These are phyloP conservation scores for Sarocladium brachiariae DNA, from an alignment of 2,329 filamentous ascomycete genomes.

Conservation along the genomic window DNA sequence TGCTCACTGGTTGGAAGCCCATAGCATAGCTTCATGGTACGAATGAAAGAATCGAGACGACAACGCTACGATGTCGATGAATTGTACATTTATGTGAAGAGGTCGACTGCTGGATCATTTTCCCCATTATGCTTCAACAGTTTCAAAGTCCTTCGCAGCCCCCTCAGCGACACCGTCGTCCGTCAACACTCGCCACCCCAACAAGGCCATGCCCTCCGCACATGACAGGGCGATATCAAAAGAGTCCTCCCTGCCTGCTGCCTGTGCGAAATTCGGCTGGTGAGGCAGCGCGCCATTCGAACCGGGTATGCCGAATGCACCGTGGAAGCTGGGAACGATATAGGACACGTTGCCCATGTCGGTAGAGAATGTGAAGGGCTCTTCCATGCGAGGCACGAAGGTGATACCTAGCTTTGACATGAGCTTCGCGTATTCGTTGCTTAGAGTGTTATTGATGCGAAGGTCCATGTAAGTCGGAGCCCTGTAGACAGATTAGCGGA, in stretches of 20 bases:
- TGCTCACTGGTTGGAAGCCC: too few species aligned
- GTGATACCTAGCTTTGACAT: slow-evolving; percentile 34
- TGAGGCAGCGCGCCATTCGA: slow-evolving; percentile 28
- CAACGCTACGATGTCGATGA: too few species aligned
- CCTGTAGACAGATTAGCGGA: slow-evolving; percentile 8
- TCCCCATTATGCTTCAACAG: neutral
- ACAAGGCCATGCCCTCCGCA: slow-evolving; percentile 36
- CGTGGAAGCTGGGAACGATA: slow-evolving; percentile 39
- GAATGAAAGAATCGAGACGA: neutral
- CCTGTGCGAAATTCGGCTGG: slow-evolving; percentile 35
- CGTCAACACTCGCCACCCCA: slow-evolving; percentile 25
- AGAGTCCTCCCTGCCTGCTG: slow-evolving; percentile 32
- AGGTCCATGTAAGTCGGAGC: slow-evolving; percentile 35
- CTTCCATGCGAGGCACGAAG: slow-evolving; percentile 27
- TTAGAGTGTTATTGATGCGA: slow-evolving; percentile 36
- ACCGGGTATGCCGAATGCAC: slow-evolving; percentile 37
- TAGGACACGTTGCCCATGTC: slow-evolving; percentile 48
- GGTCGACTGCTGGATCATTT: too few species aligned
- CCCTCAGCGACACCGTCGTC: slow-evolving; percentile 14
- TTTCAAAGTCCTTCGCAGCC: neutral
- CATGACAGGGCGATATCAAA: slow-evolving; percentile 35
- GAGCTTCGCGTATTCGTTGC: slow-evolving; percentile 33
- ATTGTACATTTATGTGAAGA: too few species aligned
- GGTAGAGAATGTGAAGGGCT: slow-evolving; percentile 33
- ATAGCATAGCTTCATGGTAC: too few species aligned